Conservation (phyloP, 2,329 filamentous ascomycete genomes). For the Colletotrichum higginsianum region DNA sequence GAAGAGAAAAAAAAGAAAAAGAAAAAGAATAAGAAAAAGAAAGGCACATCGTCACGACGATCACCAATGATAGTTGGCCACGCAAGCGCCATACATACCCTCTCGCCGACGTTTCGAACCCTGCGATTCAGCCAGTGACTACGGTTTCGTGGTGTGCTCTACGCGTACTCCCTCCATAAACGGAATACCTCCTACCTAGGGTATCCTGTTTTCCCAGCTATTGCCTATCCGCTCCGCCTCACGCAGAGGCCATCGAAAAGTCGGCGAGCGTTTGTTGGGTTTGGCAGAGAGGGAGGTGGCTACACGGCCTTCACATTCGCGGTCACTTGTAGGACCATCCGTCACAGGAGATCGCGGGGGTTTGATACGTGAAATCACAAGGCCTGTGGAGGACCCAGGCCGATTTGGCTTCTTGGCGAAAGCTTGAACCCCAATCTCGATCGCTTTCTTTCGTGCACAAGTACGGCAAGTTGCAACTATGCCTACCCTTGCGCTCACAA, state of each 20-base stretch:
- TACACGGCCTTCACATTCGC: background rate
- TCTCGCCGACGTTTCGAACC: conserved; percentile 35
- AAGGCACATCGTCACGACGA: background rate
- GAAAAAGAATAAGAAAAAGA: conserved; percentile 6
- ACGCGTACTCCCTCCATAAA: no score
- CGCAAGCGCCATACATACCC: conserved; percentile 21
- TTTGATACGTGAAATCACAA: conserved; percentile 13
- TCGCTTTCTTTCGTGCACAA: conserved; percentile 2
- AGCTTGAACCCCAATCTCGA: conserved; percentile 29
- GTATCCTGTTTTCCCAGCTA: background rate
- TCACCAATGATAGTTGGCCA: conserved; percentile 35
- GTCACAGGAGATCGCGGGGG: conserved; percentile 12
- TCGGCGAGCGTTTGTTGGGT: background rate
- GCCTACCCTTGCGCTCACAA: conserved; percentile 54
- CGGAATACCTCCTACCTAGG: background rate
- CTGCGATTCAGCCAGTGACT: conserved; percentile 60
- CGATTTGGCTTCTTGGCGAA: conserved; percentile 34
- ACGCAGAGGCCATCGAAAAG: background rate
- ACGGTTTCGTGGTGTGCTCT: conserved; percentile 47
- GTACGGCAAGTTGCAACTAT: conserved; percentile 50
- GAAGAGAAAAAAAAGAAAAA: background rate
- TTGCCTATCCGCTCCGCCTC: background rate
- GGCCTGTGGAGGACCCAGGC: background rate
- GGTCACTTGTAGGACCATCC: conserved; percentile 28
- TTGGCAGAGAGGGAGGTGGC: background rate